A percentile compares a stretch with the other conserved stretches of the same genome.
These are phyloP conservation scores for Fusarium praegraminearum DNA, from an alignment of 2,329 filamentous ascomycete species.

Conservation along the genomic window DNA sequence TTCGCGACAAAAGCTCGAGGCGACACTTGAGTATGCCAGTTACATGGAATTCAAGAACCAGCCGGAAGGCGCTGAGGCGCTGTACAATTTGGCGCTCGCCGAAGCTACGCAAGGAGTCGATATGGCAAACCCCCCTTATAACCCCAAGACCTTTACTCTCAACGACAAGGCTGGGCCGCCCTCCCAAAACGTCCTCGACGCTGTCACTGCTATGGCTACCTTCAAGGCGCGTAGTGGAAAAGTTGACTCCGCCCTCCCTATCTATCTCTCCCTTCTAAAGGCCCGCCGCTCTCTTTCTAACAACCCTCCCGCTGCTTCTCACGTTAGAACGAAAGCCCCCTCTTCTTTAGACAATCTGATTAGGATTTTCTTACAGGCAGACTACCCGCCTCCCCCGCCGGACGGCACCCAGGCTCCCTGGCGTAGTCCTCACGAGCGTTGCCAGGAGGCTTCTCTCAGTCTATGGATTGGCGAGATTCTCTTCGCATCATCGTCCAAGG, in stretches of 20 bases:
- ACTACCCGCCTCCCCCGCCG: slow-evolving; percentile 77
- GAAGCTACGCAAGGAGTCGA: slow-evolving; percentile 73
- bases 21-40: slow-evolving; percentile 84
- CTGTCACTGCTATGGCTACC: slow-evolving; percentile 81
- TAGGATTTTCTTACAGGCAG: slow-evolving; percentile 58
- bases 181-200: slow-evolving; percentile 79
- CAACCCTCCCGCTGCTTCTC: slow-evolving; percentile 45
- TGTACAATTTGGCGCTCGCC: slow-evolving; percentile 81
- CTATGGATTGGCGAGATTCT: slow-evolving; percentile 95
- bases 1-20: slow-evolving; percentile 81
- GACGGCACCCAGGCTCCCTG: slow-evolving; percentile 76
- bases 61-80: slow-evolving; percentile 73
- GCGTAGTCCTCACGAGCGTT: slow-evolving; percentile 74
- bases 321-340: slow-evolving; percentile 9
- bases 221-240: slow-evolving; percentile 80
- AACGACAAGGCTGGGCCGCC: slow-evolving; percentile 68
- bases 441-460: slow-evolving; percentile 87
- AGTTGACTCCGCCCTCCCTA: slow-evolving; percentile 77
- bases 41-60: slow-evolving; percentile 84
- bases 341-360: slow-evolving; percentile 42
- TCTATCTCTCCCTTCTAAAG: slow-evolving; percentile 86
- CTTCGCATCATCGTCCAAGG: slow-evolving; percentile 71
- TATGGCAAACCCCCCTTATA: slow-evolving; percentile 58
- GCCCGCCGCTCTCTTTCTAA: slow-evolving; percentile 74
- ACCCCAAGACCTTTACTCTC: slow-evolving; percentile 73